phyloP scores from a whole-genome alignment of 2,329 filamentous ascomycete genomes.

The Penicillium corylophilum region DNA sequence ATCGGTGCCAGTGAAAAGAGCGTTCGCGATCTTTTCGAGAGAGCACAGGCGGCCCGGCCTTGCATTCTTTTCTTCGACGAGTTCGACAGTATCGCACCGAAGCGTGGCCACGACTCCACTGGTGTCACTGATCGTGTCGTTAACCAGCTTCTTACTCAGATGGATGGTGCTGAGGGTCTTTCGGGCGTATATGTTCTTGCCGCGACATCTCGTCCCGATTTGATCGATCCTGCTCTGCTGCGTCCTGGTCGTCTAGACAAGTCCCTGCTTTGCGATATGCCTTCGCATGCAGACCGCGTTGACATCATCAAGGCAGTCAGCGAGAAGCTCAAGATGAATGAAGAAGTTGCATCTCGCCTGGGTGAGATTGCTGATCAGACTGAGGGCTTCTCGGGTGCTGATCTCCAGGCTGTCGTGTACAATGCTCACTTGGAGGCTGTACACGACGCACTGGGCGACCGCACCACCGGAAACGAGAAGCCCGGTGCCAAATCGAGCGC shows the following conservation, averaged over 20 bases:
- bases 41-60: conserved; percentile 81
- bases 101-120: conserved; percentile 93
- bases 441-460: conserved; percentile 77
- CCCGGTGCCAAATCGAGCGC: conserved; percentile 28
- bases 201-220: conserved; percentile 86
- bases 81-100: conserved; percentile 96
- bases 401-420: conserved; percentile 90
- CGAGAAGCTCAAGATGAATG: conserved; percentile 71
- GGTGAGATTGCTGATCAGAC: conserved; percentile 75
- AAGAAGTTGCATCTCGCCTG: conserved; percentile 63
- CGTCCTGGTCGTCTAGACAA: conserved; percentile 93
- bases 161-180: conserved; percentile 96
- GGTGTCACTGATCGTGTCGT: conserved; percentile 98
- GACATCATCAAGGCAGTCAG: conserved; percentile 88
- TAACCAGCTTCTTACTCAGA: conserved; percentile 96
- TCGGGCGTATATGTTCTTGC: conserved; percentile 95
- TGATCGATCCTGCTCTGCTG: conserved; percentile 91
- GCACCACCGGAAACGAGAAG: conserved; percentile 42
- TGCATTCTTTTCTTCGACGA: conserved; percentile 98
- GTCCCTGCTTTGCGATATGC: conserved; percentile 87
- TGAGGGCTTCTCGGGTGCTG: conserved; percentile 89
- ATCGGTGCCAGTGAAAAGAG: conserved; percentile 97
- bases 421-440: conserved; percentile 97
- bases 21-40: conserved; percentile 90
- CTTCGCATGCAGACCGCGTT: conserved; percentile 72